Conservation (phyloP, 2,329 filamentous ascomycete species). For the Pyricularia grisea region DNA sequence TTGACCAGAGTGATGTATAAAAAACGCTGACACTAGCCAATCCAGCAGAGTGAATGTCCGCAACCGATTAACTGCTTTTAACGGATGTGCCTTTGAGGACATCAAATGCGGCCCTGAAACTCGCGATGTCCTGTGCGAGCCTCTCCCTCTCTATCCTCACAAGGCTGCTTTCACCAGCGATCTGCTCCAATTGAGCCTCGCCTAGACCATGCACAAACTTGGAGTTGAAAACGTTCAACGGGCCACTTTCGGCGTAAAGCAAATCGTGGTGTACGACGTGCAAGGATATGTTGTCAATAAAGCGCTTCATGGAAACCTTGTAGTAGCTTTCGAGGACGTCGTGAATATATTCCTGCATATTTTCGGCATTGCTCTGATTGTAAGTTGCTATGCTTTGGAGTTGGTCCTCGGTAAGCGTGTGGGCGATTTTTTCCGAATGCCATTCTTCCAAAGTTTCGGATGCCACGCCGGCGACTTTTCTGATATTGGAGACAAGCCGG, state of each 20-base stretch:
- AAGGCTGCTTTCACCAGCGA: constrained; percentile 1
- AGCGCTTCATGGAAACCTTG: constrained; percentile 47
- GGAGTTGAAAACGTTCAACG: constrained; percentile 4
- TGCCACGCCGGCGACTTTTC: background rate
- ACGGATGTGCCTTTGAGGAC: background rate
- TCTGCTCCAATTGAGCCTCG: constrained; percentile 1
- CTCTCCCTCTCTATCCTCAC: background rate
- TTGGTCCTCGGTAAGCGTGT: constrained; percentile 7
- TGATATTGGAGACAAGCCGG: constrained; percentile 13
- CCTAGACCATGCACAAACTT: background rate
- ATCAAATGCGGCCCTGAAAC: background rate
- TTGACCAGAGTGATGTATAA: background rate
- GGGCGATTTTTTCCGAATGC: background rate
- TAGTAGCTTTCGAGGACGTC: constrained; percentile 54
- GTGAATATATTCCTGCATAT: constrained; percentile 39
- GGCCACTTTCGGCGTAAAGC: constrained; percentile 8
- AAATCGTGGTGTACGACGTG: constrained; percentile 8
- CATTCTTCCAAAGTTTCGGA: background rate
- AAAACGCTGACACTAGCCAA: background rate
- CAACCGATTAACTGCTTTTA: background rate
- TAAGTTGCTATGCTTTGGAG: background rate
- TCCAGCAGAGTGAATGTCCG: background rate
- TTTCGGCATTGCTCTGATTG: constrained; percentile 8
- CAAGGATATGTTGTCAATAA: constrained; percentile 50
- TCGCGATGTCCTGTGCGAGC: background rate